Conservation (phyloP, 208 protist species). For the Crithidia acanthocephali region DNA sequence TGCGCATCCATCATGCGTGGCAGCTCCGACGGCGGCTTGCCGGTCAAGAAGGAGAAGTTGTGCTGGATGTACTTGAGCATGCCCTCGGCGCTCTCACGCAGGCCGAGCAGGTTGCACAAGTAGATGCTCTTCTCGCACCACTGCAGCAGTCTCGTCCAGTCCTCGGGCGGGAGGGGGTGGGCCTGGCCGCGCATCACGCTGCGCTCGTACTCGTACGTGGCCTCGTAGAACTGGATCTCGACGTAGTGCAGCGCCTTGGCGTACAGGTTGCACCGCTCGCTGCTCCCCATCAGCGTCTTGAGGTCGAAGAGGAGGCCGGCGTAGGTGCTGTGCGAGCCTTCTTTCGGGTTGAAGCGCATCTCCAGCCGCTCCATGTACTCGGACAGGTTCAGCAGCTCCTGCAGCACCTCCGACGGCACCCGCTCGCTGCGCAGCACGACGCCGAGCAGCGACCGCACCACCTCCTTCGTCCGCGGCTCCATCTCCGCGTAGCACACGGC, state of each 20-base stretch:
- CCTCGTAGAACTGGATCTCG: conserved; percentile 91
- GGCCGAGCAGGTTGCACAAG: conserved; percentile 98
- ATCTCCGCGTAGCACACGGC: conserved; percentile 84
- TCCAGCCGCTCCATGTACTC: conserved; percentile 98
- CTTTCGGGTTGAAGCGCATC: conserved; percentile 70
- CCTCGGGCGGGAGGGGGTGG: conserved; percentile 55
- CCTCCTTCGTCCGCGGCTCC: conserved; percentile 55
- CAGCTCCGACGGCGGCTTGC: conserved; percentile 65
- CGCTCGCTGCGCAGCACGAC: conserved; percentile 72
- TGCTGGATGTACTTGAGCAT: conserved; percentile 96
- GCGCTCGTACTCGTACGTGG: conserved; percentile 75
- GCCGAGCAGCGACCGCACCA: conserved; percentile 63
- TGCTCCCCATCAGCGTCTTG: conserved; percentile 91
- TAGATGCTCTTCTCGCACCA: conserved; percentile 95
- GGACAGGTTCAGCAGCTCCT: conserved; percentile 96
- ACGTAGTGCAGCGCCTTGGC: conserved; percentile 96
- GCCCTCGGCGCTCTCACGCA: conserved; percentile 97
- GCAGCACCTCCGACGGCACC: conserved; percentile 91
- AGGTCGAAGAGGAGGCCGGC: conserved; percentile 82
- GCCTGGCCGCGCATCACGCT: conserved; percentile 67
- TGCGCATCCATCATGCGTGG: conserved; percentile 88
- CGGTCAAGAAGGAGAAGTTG: conserved; percentile 87
- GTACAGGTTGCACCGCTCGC: conserved; percentile 94
- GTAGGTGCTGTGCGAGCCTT: conserved; percentile 39
- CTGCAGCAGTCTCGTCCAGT: conserved; percentile 71